These are phyloP conservation scores for Lolium rigidum DNA, from an alignment of 176 grass and related monocot species.

Conservation along the genomic window DNA sequence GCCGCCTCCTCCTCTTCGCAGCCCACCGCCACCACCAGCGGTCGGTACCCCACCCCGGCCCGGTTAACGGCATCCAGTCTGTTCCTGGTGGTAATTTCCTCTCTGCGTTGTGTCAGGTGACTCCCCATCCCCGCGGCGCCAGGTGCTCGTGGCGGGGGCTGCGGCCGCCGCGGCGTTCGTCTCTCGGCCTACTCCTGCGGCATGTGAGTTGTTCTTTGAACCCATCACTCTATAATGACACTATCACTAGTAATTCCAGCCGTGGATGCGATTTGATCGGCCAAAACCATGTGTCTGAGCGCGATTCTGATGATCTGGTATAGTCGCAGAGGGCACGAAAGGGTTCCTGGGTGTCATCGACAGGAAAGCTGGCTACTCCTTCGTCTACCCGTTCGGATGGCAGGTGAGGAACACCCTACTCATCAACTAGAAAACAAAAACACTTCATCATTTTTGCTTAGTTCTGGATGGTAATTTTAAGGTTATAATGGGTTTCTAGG, in stretches of 20 bases:
- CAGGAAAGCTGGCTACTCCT: conserved; percentile 73
- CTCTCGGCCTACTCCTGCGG: conserved; percentile 51
- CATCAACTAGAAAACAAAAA: not conserved
- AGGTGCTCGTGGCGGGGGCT: conserved; percentile 62
- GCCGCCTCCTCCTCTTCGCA: not conserved
- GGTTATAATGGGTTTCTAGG: conserved; percentile 42
- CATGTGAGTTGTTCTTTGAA: conserved; percentile 58
- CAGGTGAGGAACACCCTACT: conserved; percentile 52
- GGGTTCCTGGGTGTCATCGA: conserved; percentile 75
- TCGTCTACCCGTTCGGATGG: conserved; percentile 96
- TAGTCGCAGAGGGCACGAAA: conserved; percentile 92
- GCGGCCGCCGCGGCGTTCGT: conserved; percentile 47
- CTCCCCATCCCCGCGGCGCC: conserved; percentile 44
- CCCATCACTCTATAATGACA: not conserved
- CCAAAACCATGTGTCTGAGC: conserved; percentile 69
- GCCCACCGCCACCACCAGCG: not conserved
- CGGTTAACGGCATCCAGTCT: not conserved
- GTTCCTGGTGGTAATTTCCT: not conserved
- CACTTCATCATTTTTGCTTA: not conserved
- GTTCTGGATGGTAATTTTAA: not conserved
- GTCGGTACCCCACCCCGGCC: not conserved
- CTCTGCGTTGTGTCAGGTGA: not conserved
- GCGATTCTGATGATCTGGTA: conserved; percentile 85
- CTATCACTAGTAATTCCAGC: not conserved
- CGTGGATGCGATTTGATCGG: conserved; percentile 31